Evolutionary conservation across 2,329 filamentous ascomycete genomes (phyloP).

Genomic region (Diaporthe ilicicola): DNA sequence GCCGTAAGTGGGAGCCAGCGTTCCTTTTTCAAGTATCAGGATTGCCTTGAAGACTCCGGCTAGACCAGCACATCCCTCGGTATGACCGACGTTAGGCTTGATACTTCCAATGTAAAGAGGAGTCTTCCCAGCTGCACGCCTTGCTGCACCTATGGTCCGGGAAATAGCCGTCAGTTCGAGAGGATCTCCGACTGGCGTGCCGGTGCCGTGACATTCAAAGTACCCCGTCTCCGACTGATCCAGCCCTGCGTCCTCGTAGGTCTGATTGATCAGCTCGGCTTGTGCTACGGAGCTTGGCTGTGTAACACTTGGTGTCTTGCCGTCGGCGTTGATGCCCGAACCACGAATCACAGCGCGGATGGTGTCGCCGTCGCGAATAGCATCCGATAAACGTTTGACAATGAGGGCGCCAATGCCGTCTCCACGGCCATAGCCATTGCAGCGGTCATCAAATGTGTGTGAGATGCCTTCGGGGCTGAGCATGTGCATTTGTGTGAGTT

Average conservation of each 20-base stretch:
- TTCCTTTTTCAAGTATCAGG: too few relatives aligned
- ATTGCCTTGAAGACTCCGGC: too few relatives aligned
- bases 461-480: constrained; percentile 43
- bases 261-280: constrained; percentile 39
- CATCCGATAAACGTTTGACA: constrained; percentile 50
- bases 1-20: too few relatives aligned
- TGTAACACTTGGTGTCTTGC: constrained; percentile 48
- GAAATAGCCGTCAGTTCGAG: constrained; percentile 32
- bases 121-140: too few relatives aligned
- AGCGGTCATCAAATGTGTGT: constrained; percentile 44
- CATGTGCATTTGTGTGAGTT: constrained; percentile 32
- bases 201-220: constrained; percentile 38
- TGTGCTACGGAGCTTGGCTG: constrained; percentile 46
- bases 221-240: constrained; percentile 30
- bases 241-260: constrained; percentile 37
- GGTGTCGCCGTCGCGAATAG: constrained; percentile 49
- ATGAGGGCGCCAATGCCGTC: constrained; percentile 45
- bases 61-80: too few relatives aligned
- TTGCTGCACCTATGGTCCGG: too few relatives aligned
- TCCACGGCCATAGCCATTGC: constrained; percentile 45
- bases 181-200: constrained; percentile 31
- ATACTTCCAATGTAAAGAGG: too few relatives aligned
- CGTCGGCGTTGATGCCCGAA: constrained; percentile 47
- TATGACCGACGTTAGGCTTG: too few relatives aligned
- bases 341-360: constrained; percentile 44